Evolutionary conservation across 2,329 filamentous ascomycete genomes (phyloP).

Genomic region (Sporothrix curviconia): DNA sequence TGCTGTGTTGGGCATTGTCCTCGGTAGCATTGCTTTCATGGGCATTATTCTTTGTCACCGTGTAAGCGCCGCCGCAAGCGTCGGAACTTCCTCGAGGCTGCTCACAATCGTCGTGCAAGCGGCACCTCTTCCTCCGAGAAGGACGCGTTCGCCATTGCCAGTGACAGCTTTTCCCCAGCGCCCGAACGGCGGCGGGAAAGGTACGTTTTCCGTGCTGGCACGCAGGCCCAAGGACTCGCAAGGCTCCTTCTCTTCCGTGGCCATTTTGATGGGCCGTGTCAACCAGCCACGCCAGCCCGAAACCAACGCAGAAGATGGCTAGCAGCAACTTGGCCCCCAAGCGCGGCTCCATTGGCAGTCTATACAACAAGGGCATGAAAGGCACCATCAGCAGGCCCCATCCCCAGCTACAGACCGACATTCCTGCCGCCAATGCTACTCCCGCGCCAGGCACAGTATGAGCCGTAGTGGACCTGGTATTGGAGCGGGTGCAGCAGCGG

Average conservation of each 20-base stretch:
- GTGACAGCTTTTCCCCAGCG: constrained; percentile 34
- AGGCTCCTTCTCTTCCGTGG: constrained; percentile 56
- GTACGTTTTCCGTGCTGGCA: constrained; percentile 44
- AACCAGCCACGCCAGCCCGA: constrained; percentile 38
- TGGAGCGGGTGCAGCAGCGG: constrained; percentile 1
- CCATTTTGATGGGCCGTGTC: constrained; percentile 59
- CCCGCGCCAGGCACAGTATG: constrained; percentile 33
- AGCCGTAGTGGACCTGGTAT: constrained; percentile 7
- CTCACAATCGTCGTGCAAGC: constrained; percentile 38
- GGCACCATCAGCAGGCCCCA: constrained; percentile 56
- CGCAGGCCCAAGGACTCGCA: constrained; percentile 47
- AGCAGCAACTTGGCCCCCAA: constrained; percentile 48
- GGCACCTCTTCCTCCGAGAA: constrained; percentile 51
- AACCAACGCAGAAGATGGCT: constrained; percentile 23
- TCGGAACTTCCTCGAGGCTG: constrained; percentile 43
- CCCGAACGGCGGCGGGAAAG: constrained; percentile 26
- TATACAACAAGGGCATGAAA: constrained; percentile 59
- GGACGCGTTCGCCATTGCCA: constrained; percentile 42
- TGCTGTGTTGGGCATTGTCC: constrained; percentile 48
- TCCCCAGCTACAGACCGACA: constrained; percentile 29
- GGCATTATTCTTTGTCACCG: constrained; percentile 68
- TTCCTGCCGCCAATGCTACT: constrained; percentile 22
- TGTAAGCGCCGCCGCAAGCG: constrained; percentile 56
- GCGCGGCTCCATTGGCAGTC: constrained; percentile 44
- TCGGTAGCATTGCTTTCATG: neutral